phyloP scores from a whole-genome alignment of 139 green algal species.

The Astrephomene gubernaculifera region DNA sequence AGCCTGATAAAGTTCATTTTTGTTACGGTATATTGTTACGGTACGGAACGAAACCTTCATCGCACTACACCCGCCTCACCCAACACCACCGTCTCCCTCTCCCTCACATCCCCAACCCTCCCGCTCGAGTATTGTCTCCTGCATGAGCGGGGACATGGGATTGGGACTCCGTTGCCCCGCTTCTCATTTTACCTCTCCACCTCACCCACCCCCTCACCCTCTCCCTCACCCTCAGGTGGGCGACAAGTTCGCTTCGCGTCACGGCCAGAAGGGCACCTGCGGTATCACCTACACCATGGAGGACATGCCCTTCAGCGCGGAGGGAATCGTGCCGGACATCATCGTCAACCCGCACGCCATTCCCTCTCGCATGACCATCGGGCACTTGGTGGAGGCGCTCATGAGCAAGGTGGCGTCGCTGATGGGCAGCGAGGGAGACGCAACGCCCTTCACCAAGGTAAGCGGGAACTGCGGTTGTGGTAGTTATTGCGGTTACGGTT shows the following conservation, averaged over 20 bases:
- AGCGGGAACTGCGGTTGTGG: not conserved
- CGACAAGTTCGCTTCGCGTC: slow-evolving; percentile 98
- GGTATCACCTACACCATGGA: slow-evolving; percentile 97
- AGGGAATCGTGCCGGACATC: slow-evolving; percentile 96
- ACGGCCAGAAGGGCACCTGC: slow-evolving; percentile 98
- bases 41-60: not conserved
- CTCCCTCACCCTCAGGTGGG: slow-evolving; percentile 81
- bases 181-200: too few species aligned
- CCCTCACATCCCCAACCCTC: too few species aligned
- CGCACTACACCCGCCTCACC: too few species aligned
- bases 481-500: too few species aligned
- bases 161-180: too few species aligned
- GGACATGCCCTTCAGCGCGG: slow-evolving; percentile 84
- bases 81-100: too few species aligned
- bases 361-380: slow-evolving; percentile 99
- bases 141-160: too few species aligned
- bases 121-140: too few species aligned
- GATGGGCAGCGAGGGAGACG: slow-evolving; percentile 95
- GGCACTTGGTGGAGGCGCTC: slow-evolving; percentile 97
- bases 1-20: too few species aligned
- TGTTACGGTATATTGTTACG: too few species aligned
- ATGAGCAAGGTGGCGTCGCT: slow-evolving; percentile 95
- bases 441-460: slow-evolving; percentile 95
- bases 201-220: not conserved
- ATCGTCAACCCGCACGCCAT: slow-evolving; percentile 99